Base-by-base conservation (phyloP, 2,329 filamentous ascomycete genomes). In the Phoma sp. region DNA sequence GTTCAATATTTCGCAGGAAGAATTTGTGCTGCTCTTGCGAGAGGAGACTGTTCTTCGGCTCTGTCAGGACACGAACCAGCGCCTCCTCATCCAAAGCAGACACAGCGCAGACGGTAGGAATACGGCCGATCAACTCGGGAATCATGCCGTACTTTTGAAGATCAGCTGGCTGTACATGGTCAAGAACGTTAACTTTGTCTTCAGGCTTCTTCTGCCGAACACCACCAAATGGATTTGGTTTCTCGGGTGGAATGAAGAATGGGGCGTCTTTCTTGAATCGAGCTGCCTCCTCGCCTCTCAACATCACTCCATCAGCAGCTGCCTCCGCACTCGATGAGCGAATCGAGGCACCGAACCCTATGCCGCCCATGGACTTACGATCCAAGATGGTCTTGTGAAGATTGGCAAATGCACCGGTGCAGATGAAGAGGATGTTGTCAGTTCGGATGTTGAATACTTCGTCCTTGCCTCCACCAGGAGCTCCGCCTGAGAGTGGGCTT, bases 351-450 rank as follows among this genome's bases (percentile, higher is more conserved):
- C 93, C 93, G 66, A 99, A 99, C 0, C 95, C 95, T 63, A 99
- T 93, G 3, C 91, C 90, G 10, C 87, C 86, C 68, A 90, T 92
- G 11, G 92, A 89, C 37, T 98, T 88, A n/a, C 95, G 87, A 53
- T 92, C 89, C 55, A 96, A 81, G 42, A 99, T 85, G 28, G 89
- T 84, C 72, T 96, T 96, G 68, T 97, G 91, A 1, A 98, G 81
- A 2, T 93, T 93, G 29, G 96, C 90, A 71, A 99, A 99, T 15
- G 95, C 95, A 15, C 95, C 95, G 11, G 93, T 96, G 73, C 95
- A 96, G 34, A 99, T 92, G 77, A 99, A 99, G 23, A 99, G 84
- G 55, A 99, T 98, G 66, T 98, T 97, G 61, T 92, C 93, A 0
- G 95, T 99, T 66, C 95, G 90, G 53, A 97, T 88, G 50, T 91